A percentile compares a stretch with the other conserved stretches of the same genome.
phyloP scores from a whole-genome alignment of 179 eudicot genomes.

The Amaranthus tricolor region DNA sequence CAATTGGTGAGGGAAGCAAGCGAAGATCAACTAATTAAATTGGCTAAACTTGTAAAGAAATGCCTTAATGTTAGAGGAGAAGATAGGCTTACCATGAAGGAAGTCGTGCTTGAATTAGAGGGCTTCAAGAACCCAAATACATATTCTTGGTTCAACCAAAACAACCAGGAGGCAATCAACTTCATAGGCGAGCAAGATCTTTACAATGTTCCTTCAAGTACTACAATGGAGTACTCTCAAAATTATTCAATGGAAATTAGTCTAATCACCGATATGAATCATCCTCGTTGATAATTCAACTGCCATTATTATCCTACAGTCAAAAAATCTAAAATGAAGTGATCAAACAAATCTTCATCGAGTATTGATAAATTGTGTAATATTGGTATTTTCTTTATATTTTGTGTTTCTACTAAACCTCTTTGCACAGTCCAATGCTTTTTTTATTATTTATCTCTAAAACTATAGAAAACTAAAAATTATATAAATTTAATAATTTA shows the following conservation, averaged over 20 bases:
- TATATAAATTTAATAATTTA: too few relatives aligned
- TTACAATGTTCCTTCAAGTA: background rate
- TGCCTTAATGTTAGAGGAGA: slow-evolving; percentile 15
- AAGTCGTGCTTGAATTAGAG: slow-evolving; percentile 15
- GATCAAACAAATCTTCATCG: too few relatives aligned
- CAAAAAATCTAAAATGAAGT: too few relatives aligned
- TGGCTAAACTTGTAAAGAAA: slow-evolving; percentile 13
- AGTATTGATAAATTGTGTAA: too few relatives aligned
- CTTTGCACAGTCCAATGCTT: too few relatives aligned
- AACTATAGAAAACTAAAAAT: too few relatives aligned
- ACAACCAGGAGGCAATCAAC: background rate
- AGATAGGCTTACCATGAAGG: slow-evolving; percentile 24
- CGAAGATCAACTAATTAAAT: slow-evolving; percentile 10
- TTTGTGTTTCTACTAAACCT: too few relatives aligned
- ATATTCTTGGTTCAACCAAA: slow-evolving; percentile 4
- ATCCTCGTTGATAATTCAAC: slow-evolving; percentile 2
- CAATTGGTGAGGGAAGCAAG: slow-evolving; percentile 15
- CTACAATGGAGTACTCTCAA: background rate
- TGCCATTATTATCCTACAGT: too few relatives aligned
- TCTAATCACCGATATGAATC: background rate
- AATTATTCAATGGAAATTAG: background rate
- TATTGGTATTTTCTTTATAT: too few relatives aligned
- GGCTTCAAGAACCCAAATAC: slow-evolving; percentile 10
- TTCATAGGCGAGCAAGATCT: slow-evolving; percentile 4
- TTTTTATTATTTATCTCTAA: too few relatives aligned